Conservation (phyloP, 192 early-diverging fungal genomes). For the Funneliformis geosporum region DNA sequence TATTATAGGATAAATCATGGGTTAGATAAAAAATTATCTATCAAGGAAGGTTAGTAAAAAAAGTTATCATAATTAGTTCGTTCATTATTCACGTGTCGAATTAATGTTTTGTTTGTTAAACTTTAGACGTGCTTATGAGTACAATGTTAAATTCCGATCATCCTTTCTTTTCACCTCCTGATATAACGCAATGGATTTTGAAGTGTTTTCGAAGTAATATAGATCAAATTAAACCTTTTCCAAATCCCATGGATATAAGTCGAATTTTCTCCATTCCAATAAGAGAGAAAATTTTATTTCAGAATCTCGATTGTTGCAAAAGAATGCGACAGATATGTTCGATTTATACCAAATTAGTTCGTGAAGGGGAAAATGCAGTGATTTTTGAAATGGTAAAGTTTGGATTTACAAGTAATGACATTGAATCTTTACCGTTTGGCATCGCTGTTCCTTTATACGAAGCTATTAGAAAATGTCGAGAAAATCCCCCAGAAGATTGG, state of each 20-base stretch:
- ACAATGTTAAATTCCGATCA: neutral
- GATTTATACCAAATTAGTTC: conserved; percentile 35
- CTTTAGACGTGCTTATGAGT: neutral
- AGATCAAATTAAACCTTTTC: conserved; percentile 27
- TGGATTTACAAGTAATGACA: conserved; percentile 36
- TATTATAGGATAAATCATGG: conserved; percentile 40
- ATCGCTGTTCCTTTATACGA: conserved; percentile 55
- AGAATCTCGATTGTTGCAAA: conserved; percentile 20
- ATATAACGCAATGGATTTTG: conserved; percentile 30
- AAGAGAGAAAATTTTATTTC: neutral
- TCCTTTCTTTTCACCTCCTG: conserved; percentile 18
- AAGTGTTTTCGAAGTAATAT: neutral
- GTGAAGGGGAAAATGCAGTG: conserved; percentile 38
- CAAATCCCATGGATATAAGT: conserved; percentile 27
- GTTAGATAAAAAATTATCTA: neutral
- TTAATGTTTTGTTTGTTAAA: neutral
- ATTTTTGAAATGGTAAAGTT: conserved; percentile 44
- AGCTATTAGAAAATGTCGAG: conserved; percentile 53
- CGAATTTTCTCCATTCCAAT: conserved; percentile 32
- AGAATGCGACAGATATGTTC: conserved; percentile 30
- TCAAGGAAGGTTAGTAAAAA: conserved; percentile 25
- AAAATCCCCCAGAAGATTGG: conserved; percentile 47
- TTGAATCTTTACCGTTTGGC: conserved; percentile 58
- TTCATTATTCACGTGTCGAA: neutral
- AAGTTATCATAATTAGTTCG: neutral